A percentile compares a stretch with the other conserved stretches of the same genome.
Evolutionary conservation across 768 basidiomycete genomes (phyloP).

Genomic region (Boletus pseudopeckii): DNA sequence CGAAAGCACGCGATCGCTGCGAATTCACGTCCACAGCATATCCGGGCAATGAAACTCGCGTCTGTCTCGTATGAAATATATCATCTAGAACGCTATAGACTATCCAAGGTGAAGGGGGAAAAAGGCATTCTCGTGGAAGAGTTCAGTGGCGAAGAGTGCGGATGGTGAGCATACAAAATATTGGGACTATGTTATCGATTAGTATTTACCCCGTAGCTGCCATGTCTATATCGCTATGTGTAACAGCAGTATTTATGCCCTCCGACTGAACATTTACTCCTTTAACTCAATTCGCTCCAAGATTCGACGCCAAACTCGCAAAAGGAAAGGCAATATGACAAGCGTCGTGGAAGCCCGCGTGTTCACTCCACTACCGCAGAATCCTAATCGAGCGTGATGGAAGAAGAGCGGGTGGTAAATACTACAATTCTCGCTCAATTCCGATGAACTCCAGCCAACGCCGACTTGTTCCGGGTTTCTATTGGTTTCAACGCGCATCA

Average conservation of each 20-base stretch:
- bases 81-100: conserved; percentile 67
- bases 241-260: not conserved
- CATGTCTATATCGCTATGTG: not conserved
- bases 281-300: too few relatives aligned
- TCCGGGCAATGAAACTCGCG: conserved; percentile 79
- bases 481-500: not conserved
- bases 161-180: conserved; percentile 47
- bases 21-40: conserved; percentile 75
- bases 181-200: too few relatives aligned
- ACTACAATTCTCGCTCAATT: not conserved
- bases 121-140: conserved; percentile 52
- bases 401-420: not conserved
- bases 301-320: too few relatives aligned
- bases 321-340: too few relatives aligned
- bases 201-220: too few relatives aligned
- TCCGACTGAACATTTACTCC: too few relatives aligned
- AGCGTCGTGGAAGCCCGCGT: too few relatives aligned
- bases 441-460: not conserved
- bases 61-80: conserved; percentile 76
- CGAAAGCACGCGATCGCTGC: conserved; percentile 80
- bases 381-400: not conserved
- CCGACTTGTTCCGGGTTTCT: not conserved
- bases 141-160: conserved; percentile 63
- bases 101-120: conserved; percentile 66
- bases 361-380: not conserved